phyloP scores from a whole-genome alignment of 352 stramenopile species.

The Phytopythium delawarense region DNA sequence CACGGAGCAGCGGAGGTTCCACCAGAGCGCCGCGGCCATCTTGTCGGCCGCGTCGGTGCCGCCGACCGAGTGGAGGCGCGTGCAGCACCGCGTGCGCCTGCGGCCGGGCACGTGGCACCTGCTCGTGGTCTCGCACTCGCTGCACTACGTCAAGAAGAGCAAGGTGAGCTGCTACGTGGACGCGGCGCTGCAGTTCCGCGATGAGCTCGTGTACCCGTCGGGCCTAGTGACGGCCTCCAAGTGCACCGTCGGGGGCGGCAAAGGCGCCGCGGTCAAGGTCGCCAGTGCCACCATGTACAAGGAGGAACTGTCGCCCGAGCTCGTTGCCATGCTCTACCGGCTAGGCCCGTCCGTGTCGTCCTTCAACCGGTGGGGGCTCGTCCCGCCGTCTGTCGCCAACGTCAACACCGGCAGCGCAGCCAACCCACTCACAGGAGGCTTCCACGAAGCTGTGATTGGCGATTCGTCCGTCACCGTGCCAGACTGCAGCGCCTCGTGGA shows the following conservation, averaged over 20 bases:
- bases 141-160: slow-evolving; percentile 86
- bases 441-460: slow-evolving; percentile 39
- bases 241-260: slow-evolving; percentile 57
- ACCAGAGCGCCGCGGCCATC: slow-evolving; percentile 30
- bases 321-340: slow-evolving; percentile 54
- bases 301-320: slow-evolving; percentile 51
- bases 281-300: slow-evolving; percentile 80
- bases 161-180: slow-evolving; percentile 76
- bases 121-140: slow-evolving; percentile 65
- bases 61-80: slow-evolving; percentile 50
- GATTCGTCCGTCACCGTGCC: slow-evolving; percentile 39
- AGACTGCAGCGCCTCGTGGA: slow-evolving; percentile 29
- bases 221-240: slow-evolving; percentile 71
- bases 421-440: slow-evolving; percentile 36
- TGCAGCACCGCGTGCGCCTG: slow-evolving; percentile 41
- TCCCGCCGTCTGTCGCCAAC: slow-evolving; percentile 11
- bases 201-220: slow-evolving; percentile 77
- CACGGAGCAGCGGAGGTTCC: slow-evolving; percentile 16
- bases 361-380: slow-evolving; percentile 47
- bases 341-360: slow-evolving; percentile 56
- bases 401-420: slow-evolving; percentile 17
- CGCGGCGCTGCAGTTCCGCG: slow-evolving; percentile 49
- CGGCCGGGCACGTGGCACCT: slow-evolving; percentile 58
- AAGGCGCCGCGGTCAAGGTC: slow-evolving; percentile 32
- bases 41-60: slow-evolving; percentile 20